A percentile compares a stretch with the other conserved stretches of the same genome.
phyloP scores from a whole-genome alignment of 805 yeast genomes.

The Alloascoidea hylecoeti region DNA sequence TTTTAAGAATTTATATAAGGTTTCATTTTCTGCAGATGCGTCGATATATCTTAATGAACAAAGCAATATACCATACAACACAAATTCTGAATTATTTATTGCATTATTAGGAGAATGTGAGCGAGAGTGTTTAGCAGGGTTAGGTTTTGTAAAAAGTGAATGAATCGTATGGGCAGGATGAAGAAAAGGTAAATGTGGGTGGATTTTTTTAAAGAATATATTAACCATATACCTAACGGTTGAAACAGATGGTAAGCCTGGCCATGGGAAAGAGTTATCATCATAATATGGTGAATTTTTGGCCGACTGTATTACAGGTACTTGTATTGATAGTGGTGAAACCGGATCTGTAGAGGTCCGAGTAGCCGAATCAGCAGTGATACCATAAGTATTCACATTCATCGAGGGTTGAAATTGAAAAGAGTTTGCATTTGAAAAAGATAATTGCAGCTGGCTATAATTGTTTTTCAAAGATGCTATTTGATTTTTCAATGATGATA shows the following conservation, averaged over 20 bases:
- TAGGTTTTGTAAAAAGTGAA: background rate
- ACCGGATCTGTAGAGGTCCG: background rate
- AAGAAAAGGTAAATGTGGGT: constrained; percentile 72
- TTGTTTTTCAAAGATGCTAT: background rate
- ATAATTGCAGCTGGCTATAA: background rate
- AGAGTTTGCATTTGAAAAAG: background rate
- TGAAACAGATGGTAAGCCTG: background rate
- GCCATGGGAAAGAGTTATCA: background rate
- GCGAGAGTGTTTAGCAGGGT: too few species aligned
- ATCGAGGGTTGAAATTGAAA: background rate
- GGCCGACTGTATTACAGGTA: background rate
- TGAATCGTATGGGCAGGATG: constrained; percentile 21
- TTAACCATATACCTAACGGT: constrained; percentile 33
- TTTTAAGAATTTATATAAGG: background rate
- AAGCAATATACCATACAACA: background rate
- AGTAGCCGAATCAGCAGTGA: background rate
- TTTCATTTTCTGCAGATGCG: background rate
- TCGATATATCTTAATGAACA: background rate
- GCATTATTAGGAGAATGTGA: too few species aligned
- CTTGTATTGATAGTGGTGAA: background rate
- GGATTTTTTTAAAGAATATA: constrained; percentile 61
- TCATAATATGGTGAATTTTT: background rate
- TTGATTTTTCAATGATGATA: background rate
- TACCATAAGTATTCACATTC: background rate
- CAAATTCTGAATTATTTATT: too few species aligned